These are phyloP conservation scores for Lojkania enalia DNA, from an alignment of 2,329 filamentous ascomycete genomes.

Conservation along the genomic window DNA sequence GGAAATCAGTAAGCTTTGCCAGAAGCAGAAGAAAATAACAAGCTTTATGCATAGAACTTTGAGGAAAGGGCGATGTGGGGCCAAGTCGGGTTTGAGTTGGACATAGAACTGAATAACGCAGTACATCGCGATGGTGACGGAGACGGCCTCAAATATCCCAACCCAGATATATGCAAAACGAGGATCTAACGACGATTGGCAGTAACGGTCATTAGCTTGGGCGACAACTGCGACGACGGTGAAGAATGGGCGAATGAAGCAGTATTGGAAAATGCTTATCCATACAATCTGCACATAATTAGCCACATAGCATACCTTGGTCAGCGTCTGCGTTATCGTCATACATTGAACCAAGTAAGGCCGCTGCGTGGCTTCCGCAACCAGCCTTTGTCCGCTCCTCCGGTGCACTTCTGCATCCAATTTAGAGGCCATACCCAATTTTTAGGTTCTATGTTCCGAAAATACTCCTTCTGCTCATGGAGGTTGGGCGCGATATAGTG, in stretches of 20 bases:
- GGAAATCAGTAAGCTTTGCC: constrained; percentile 68
- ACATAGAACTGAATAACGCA: constrained; percentile 86
- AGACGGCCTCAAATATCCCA: constrained; percentile 68
- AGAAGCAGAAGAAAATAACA: constrained; percentile 89
- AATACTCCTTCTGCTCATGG: constrained; percentile 81
- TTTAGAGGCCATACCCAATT: constrained; percentile 76
- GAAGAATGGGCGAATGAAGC: constrained; percentile 77
- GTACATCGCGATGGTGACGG: constrained; percentile 84
- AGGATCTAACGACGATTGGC: constrained; percentile 75
- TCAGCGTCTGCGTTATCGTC: constrained; percentile 22
- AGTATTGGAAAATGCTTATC: constrained; percentile 84
- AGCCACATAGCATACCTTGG: constrained; percentile 12
- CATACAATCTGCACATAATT: constrained; percentile 64
- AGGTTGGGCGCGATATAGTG: constrained; percentile 77
- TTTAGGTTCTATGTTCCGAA: constrained; percentile 67
- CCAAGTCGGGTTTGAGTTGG: constrained; percentile 70
- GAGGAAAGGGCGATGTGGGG: constrained; percentile 71
- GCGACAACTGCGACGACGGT: constrained; percentile 76
- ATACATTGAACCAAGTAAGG: constrained; percentile 83
- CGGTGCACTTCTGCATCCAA: constrained; percentile 71
- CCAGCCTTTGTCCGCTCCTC: constrained; percentile 65
- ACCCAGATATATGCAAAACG: constrained; percentile 86
- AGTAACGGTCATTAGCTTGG: constrained; percentile 71
- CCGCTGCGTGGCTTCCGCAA: constrained; percentile 79
- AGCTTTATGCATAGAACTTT: constrained; percentile 88